Base-by-base conservation (phyloP, 2,329 filamentous ascomycete species). In the Clarireedia monteithiana region DNA sequence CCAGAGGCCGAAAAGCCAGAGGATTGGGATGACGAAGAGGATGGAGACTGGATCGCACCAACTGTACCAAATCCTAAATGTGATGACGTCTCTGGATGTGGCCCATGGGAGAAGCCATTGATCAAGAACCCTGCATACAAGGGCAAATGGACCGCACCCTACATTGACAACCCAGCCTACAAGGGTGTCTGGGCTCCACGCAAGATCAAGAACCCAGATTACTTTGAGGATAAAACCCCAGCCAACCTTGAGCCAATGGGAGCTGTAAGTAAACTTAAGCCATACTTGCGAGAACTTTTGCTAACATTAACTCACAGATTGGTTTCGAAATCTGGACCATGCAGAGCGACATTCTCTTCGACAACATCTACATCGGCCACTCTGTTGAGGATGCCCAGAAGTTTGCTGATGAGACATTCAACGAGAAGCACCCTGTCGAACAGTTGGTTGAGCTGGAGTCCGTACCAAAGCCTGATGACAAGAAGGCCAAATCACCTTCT, bases 271-370 rank as follows among this genome's bases (percentile, higher is more conserved):
- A 36, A 26, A 15, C 24, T 15, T 20, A 47, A 23, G 34, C 10
- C 55, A 60, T 57, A 49, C 51, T n/a, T 62, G 5, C 45, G 23
- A 34, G 46, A 62, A 52, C 10, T 46, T 12, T 23, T n/a, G 38
- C 47, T 56, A 56, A 56, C 42, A 53, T 39, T 15, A 5, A 42
- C 7, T 17, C 48, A 20, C 69, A 91, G 88, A 91, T 97, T 76
- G 94, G 94, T 67, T 97, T 97, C 70, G 94, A 99, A 76, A 92
- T 99, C 77, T 99, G 94, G 94, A 97, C 94, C 68, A 99, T 99
- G 94, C 92, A 96, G 77, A 95, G 85, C 73, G 88, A 96, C 71
- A 97, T 99, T 67, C 86, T 96, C 68, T 97, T 99, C 69, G 90
- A 97, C 84, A 99, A 99, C 85, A 95, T 99, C 80, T 99, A 97